Base-by-base conservation (phyloP, 495 filamentous ascomycete genomes). In the Talaromyces liani region DNA sequence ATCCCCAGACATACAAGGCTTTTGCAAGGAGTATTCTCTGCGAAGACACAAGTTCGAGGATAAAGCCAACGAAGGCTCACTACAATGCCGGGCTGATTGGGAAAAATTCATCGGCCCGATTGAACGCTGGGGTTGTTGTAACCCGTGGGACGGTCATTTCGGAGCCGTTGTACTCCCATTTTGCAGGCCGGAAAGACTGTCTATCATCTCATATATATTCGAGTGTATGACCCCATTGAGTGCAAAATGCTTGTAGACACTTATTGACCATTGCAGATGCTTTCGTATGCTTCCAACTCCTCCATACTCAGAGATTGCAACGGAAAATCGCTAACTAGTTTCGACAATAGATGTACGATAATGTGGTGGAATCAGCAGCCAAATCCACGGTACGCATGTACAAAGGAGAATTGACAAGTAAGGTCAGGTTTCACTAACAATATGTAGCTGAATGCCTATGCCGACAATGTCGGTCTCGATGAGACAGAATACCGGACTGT, bases 401-500 rank as follows among this genome's bases (percentile, higher is more conserved):
- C 14, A 16, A 20, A 49, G 18, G 45, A n/a, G 45, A 16, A 20
- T 16, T 49, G 45, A 16, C 3, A 16, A n/a, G 1, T 9, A 12
- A 25, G 20, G 14, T 29, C 16, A 4, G 3, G 0, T n/a, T 25
- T 31, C 4, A 25, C 16, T 12, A 41, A 8, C 4, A 14, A 24
- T 61, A 7, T 9, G 33, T 25, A 71, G 69, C 33, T 71, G 25
- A 68, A 71, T 45, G 34, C 31, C 14, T 34, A 65, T 5, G 64
- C 62, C 4, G 69, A 71, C 12, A 63, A 65, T 34, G 58, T 71
- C 41, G 65, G 51, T 33, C 34, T 71, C 10, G 63, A 65, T 45
- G 69, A 71, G 45, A 68, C 65, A 4, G 65, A 71, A n/a, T 67
- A 71, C 39, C 69, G 69, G 18, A 69, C 69, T 36, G 69, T 69